These are phyloP conservation scores for Rhizopus stolonifer DNA, from an alignment of 371 early-diverging fungal species.

Conservation along the genomic window DNA sequence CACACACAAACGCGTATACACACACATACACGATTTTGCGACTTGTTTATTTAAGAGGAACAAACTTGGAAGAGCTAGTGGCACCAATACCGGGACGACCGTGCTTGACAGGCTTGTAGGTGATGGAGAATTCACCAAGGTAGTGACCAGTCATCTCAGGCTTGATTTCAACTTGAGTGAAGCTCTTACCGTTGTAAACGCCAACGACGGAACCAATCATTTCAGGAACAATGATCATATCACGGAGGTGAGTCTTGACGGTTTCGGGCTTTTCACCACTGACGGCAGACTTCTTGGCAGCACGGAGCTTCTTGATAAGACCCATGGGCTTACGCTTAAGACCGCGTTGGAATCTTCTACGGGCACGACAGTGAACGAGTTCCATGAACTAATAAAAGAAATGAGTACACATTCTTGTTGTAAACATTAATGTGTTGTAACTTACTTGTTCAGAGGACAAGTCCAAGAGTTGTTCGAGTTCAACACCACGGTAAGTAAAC, in stretches of 20 bases:
- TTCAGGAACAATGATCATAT: constrained; percentile 99
- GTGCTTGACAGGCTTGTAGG: constrained; percentile 98
- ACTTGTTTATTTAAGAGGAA: constrained; percentile 28
- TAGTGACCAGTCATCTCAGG: constrained; percentile 99
- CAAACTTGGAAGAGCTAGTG: constrained; percentile 78
- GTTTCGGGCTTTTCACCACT: constrained; percentile 89
- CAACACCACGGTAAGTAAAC: constrained; percentile 82
- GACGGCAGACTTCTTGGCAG: constrained; percentile 88
- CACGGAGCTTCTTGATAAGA: constrained; percentile 93
- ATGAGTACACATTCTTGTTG: no score
- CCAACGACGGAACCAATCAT: constrained; percentile 99
- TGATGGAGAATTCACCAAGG: constrained; percentile 93
- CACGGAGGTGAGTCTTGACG: constrained; percentile 99
- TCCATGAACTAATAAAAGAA: constrained; percentile 73
- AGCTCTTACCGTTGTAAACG: constrained; percentile 99
- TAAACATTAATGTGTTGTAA: no score
- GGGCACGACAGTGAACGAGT: constrained; percentile 92
- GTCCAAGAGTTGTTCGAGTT: constrained; percentile 85
- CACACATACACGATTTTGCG: no score
- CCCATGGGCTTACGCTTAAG: constrained; percentile 97
- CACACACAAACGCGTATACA: no score
- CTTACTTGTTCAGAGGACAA: constrained; percentile 80
- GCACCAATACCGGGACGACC: constrained; percentile 99
- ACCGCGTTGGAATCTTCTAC: constrained; percentile 97
- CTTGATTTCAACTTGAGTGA: constrained; percentile 99